These are phyloP conservation scores for Melampsora americana DNA, from an alignment of 1,284 basidiomycete genomes.

Conservation along the genomic window DNA sequence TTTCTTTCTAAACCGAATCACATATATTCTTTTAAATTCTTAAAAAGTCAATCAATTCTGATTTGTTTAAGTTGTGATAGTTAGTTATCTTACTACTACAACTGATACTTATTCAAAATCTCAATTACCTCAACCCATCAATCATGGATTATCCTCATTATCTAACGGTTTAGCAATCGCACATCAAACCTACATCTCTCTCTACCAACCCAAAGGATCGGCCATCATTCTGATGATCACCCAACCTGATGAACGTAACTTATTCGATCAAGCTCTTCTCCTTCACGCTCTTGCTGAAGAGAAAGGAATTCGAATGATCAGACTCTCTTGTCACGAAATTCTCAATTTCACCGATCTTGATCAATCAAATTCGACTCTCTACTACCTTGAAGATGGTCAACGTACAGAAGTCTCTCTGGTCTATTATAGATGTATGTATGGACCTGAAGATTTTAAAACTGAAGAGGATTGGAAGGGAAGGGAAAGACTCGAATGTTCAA, in stretches of 20 bases:
- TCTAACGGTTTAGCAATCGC: slow-evolving; percentile 11
- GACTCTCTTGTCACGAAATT: slow-evolving; percentile 9
- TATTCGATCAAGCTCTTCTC: slow-evolving; percentile 87
- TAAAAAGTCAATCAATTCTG: too few species aligned
- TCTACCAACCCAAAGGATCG: background rate
- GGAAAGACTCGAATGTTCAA: slow-evolving; percentile 70
- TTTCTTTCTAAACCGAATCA: background rate
- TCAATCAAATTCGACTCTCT: slow-evolving; percentile 4
- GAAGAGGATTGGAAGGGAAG: slow-evolving; percentile 65
- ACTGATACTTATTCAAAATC: slow-evolving; percentile 8
- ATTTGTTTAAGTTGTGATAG: background rate
- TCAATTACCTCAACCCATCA: slow-evolving; percentile 14
- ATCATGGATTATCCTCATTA: slow-evolving; percentile 17
- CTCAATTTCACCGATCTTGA: background rate
- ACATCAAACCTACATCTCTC: slow-evolving; percentile 16
- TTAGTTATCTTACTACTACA: slow-evolving; percentile 18
- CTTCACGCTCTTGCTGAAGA: slow-evolving; percentile 78
- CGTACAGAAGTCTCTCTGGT: slow-evolving; percentile 71
- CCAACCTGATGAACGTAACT: slow-evolving; percentile 84
- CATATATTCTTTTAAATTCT: too few species aligned
- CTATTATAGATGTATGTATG: slow-evolving; percentile 85
- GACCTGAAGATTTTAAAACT: slow-evolving; percentile 73
- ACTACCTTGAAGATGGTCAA: slow-evolving; percentile 1
- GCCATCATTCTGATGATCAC: slow-evolving; percentile 75
- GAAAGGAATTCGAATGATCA: slow-evolving; percentile 56